Evolutionary conservation across 2,329 filamentous ascomycete genomes (phyloP), one percentile per base, ranked within the genome.

Genomic region (Xenoacremonium recifei): DNA sequence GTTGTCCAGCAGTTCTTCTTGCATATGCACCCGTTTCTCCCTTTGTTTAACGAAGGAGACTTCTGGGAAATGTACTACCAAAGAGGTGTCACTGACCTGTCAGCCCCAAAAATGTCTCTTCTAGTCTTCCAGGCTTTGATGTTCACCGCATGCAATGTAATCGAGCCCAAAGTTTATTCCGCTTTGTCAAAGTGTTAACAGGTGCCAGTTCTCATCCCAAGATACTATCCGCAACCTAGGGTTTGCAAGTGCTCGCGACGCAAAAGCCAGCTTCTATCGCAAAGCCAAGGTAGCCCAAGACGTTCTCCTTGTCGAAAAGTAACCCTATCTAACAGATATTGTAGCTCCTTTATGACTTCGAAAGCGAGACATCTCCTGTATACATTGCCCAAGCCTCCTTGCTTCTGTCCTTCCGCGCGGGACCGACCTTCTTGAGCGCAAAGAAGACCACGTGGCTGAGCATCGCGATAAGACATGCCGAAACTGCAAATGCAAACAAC

Each of bases 331-430:
- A 7, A 27, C 13, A 13, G 7, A 7, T 9, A 9, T 27, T 13
- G 23, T 13, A 69, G 57, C 60, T 70, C 7, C 58, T 72, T 18
- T 68, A 67, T 45, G 69, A 72, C 44, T 66, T 72, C 35, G 69
- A 71, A 32, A 65, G 62, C 30, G 70, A 73, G 47, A 61, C 60
- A 6, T 71, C 66, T 3, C 60, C 66, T 7, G 50, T 70, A 1
- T 60, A 62, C n/a, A 60, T 69, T 4, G 53, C 69, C 1, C 69
- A 72, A 47, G 62, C 68, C 3, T 63, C 66, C 0, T 55, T 72
- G 3, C 59, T 73, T 10, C 64, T 73, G 15, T 68, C 66, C 12
- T 68, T 17, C 7, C 37, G 36, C 19, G 31, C 39, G 3, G 19
- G 33, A 4, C 32, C 34, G 3, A 29, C 21, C 9, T 27, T 21